A percentile compares a stretch with the other conserved stretches of the same genome.
phyloP scores from a whole-genome alignment of 2,329 filamentous ascomycete species.

The Botrytis fabae region DNA sequence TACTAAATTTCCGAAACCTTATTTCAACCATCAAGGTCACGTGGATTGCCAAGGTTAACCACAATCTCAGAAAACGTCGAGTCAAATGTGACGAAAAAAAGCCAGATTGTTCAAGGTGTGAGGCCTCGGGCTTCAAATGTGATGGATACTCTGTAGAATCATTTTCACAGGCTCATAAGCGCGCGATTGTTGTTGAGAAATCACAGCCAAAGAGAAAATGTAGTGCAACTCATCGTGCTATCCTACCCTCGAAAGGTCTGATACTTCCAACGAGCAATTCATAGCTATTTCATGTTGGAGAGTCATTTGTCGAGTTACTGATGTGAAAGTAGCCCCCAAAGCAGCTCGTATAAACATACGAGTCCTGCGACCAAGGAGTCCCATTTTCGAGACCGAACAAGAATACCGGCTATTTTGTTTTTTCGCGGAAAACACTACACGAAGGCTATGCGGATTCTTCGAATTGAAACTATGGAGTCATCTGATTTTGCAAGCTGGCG shows the following conservation, averaged over 20 bases:
- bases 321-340: neutral
- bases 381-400: neutral
- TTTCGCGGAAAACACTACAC: neutral
- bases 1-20: neutral
- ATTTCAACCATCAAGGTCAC: neutral
- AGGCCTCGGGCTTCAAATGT: neutral
- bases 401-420: slow-evolving; percentile 10
- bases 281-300: neutral
- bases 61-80: neutral
- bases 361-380: neutral
- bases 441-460: neutral
- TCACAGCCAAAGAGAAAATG: neutral
- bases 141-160: neutral
- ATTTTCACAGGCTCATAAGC: too few species aligned
- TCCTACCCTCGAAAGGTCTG: neutral
- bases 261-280: neutral
- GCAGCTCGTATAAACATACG: neutral
- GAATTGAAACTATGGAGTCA: slow-evolving; percentile 1
- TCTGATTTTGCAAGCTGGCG: neutral
- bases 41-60: neutral
- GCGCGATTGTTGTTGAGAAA: neutral
- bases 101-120: neutral
- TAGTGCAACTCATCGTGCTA: neutral
- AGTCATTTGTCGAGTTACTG: neutral
- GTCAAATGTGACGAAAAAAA: slow-evolving; percentile 7